These are phyloP conservation scores for Lunasporangiospora selenospora DNA, from an alignment of 192 early-diverging fungal genomes.

Conservation along the genomic window DNA sequence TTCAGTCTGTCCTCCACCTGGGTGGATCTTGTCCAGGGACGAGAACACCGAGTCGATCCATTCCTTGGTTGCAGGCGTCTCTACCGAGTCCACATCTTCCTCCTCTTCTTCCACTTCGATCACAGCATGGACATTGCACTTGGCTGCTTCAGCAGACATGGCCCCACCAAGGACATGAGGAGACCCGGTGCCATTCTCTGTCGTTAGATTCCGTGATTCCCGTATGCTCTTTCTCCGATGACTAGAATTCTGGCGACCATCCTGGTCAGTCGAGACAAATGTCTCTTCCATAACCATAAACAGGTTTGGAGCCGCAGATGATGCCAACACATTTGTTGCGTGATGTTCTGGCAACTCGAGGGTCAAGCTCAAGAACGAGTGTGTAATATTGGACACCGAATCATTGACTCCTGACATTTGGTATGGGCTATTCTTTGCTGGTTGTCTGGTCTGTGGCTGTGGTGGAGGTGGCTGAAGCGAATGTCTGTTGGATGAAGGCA, in stretches of 20 bases:
- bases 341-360: constrained; percentile 36
- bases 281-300: constrained; percentile 22
- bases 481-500: too few species aligned
- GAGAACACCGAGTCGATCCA: constrained; percentile 14
- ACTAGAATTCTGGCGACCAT: not conserved
- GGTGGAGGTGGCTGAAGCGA: too few species aligned
- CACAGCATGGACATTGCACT: not conserved
- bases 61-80: constrained; percentile 5
- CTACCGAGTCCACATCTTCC: constrained; percentile 4
- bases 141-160: not conserved
- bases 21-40: constrained; percentile 24
- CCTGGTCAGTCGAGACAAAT: not conserved
- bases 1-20: too few species aligned
- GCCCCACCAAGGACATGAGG: constrained; percentile 20
- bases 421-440: constrained; percentile 27
- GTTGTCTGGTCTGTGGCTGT: constrained; percentile 9
- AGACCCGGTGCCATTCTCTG: constrained; percentile 1
- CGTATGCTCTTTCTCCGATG: constrained; percentile 8
- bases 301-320: constrained; percentile 21
- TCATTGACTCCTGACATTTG: constrained; percentile 23
- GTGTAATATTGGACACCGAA: constrained; percentile 39
- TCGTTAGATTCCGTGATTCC: constrained; percentile 15
- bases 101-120: constrained; percentile 11
- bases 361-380: constrained; percentile 32
- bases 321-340: constrained; percentile 16